Percentiles rank a stretch among this genome's conserved stretches.
Conservation (phyloP, 2,329 filamentous ascomycete genomes). For the Xylariaceae sp. region DNA sequence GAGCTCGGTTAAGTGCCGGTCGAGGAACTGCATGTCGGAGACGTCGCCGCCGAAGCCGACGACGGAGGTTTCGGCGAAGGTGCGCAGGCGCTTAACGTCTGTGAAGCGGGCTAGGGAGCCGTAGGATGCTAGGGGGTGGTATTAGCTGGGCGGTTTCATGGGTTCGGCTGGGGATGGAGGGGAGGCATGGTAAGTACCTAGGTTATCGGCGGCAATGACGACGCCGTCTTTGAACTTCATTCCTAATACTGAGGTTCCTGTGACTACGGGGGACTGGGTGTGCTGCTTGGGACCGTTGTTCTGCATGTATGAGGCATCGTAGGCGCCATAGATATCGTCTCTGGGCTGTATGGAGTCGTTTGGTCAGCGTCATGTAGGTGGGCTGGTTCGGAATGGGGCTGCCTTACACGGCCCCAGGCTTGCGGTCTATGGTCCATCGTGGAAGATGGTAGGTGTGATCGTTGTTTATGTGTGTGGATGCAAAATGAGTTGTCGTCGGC, state of each 20-base stretch:
- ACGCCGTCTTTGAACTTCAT: conserved; percentile 96
- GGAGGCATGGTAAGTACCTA: conserved; percentile 57
- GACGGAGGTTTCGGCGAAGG: conserved; percentile 78
- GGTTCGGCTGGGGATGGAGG: neutral
- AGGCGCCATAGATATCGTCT: conserved; percentile 94
- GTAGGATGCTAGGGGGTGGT: conserved; percentile 70
- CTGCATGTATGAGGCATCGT: conserved; percentile 83
- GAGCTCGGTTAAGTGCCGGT: conserved; percentile 83
- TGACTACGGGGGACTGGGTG: conserved; percentile 90
- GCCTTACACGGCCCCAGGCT: conserved; percentile 66
- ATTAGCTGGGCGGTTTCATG: conserved; percentile 8
- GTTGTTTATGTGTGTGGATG: too few relatives aligned
- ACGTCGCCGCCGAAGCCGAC: conserved; percentile 96
- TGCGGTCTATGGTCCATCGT: conserved; percentile 69
- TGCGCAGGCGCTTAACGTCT: conserved; percentile 89
- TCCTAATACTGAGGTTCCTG: conserved; percentile 90
- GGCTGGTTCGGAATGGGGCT: neutral
- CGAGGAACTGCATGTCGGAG: conserved; percentile 98
- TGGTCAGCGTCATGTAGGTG: conserved; percentile 7
- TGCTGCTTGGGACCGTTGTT: conserved; percentile 69
- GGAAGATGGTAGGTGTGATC: conserved; percentile 4
- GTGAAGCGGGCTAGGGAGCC: conserved; percentile 95
- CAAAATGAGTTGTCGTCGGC: neutral
- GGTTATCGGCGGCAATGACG: conserved; percentile 93
- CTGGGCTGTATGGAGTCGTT: conserved; percentile 62